These are phyloP conservation scores for Hordeum pubiflorum DNA, from an alignment of 202 grass and related monocot species.

Conservation along the genomic window DNA sequence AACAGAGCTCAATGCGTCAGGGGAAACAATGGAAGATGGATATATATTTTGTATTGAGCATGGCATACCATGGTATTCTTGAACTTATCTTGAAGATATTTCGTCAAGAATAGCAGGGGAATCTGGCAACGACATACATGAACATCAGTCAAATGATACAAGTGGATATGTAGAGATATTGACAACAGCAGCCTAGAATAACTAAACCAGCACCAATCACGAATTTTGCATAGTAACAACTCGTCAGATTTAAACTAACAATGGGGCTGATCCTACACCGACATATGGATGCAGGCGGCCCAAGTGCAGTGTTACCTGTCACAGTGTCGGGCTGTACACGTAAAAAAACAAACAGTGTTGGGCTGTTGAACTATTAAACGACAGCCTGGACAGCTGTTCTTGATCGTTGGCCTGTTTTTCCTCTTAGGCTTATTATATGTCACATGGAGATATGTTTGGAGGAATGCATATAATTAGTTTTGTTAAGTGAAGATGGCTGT, in stretches of 20 bases:
- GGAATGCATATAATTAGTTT: background rate
- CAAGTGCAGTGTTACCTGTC: background rate
- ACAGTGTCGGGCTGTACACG: background rate
- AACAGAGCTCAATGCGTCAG: background rate
- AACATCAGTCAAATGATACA: constrained; percentile 8
- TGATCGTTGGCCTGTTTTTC: background rate
- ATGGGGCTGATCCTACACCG: background rate
- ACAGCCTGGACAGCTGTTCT: background rate
- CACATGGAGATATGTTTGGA: background rate
- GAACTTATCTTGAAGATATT: constrained; percentile 80
- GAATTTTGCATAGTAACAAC: background rate
- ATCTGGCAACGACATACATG: constrained; percentile 44
- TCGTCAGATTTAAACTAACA: background rate
- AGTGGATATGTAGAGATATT: background rate
- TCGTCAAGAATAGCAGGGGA: constrained; percentile 80
- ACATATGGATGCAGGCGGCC: background rate
- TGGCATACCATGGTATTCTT: constrained; percentile 70
- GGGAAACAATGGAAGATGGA: background rate
- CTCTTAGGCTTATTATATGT: background rate
- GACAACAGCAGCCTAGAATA: background rate
- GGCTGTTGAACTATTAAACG: background rate
- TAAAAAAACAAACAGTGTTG: background rate
- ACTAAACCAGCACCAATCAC: background rate
- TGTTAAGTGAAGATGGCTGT: background rate
- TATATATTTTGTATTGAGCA: background rate